Evolutionary conservation across 176 grass and related monocot species (phyloP).

Genomic region (Cymbopogon citratus): DNA sequence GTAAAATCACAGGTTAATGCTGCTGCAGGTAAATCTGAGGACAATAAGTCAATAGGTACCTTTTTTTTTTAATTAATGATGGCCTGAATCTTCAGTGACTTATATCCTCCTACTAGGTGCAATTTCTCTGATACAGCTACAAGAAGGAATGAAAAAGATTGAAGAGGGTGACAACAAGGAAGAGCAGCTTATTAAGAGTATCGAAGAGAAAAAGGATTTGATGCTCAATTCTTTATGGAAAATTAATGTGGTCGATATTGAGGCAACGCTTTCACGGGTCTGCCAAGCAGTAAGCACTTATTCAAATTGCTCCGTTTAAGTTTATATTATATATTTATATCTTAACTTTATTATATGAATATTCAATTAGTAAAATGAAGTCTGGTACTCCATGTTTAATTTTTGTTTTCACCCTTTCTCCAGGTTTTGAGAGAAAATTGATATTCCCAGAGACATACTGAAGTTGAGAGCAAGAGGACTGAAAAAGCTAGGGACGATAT

Average conservation of each 20-base stretch:
- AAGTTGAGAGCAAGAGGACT: conserved; percentile 68
- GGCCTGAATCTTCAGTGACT: background rate
- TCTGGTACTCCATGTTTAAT: background rate
- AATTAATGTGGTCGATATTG: conserved; percentile 96
- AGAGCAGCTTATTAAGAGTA: conserved; percentile 44
- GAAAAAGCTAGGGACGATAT: conserved; percentile 87
- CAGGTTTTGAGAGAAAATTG: conserved; percentile 73
- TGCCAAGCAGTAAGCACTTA: conserved; percentile 74
- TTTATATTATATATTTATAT: background rate
- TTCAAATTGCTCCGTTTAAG: background rate
- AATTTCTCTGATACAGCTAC: conserved; percentile 74
- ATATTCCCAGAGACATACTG: conserved; percentile 59
- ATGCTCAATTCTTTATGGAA: conserved; percentile 95
- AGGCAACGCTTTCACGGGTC: conserved; percentile 66
- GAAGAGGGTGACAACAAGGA: conserved; percentile 60
- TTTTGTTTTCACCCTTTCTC: background rate
- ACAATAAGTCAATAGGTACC: background rate
- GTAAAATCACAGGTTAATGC: conserved; percentile 98
- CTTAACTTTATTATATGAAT: background rate
- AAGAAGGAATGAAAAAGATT: conserved; percentile 79
- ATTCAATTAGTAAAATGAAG: background rate
- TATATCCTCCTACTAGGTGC: conserved; percentile 45
- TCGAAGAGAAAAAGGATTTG: conserved; percentile 84
- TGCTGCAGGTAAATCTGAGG: conserved; percentile 61
- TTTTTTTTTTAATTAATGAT: background rate